A percentile compares a stretch with the other conserved stretches of the same genome.
Conservation (phyloP, 352 stramenopile species). For the Phytophthora idaei region DNA sequence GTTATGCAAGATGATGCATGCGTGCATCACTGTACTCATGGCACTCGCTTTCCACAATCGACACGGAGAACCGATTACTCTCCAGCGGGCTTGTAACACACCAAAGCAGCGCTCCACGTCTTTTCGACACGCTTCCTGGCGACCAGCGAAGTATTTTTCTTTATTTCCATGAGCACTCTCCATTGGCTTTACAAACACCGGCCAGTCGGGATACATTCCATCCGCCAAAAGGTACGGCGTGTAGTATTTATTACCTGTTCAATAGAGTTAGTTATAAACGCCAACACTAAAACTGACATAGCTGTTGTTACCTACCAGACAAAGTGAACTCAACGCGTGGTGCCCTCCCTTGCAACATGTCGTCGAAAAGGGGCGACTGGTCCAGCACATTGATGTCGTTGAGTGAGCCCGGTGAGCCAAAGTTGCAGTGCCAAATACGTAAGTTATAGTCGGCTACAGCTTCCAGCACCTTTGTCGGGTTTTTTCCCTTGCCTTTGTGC, state of each 20-base stretch:
- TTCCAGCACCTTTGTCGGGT: background rate
- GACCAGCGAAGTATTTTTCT: background rate
- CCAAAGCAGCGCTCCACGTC: background rate
- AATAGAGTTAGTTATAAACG: background rate
- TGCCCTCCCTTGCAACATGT: background rate
- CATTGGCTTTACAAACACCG: background rate
- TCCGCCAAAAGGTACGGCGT: background rate
- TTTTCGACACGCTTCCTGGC: background rate
- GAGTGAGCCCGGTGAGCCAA: background rate
- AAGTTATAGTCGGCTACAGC: background rate
- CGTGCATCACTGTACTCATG: too few relatives aligned
- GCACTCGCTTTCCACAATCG: too few relatives aligned
- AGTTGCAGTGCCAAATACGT: background rate
- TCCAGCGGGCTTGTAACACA: background rate
- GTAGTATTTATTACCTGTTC: background rate
- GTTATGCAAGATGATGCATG: too few relatives aligned
- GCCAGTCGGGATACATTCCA: background rate
- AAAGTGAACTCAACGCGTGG: background rate
- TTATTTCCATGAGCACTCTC: background rate
- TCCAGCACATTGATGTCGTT: background rate
- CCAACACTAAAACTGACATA: too few relatives aligned
- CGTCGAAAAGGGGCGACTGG: background rate
- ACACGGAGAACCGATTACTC: too few relatives aligned
- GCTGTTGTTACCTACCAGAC: background rate
- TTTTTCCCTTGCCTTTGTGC: background rate